Evolutionary conservation across 495 filamentous ascomycete species (phyloP), one percentile per base, ranked within the genome.

Genomic region (Neurospora intermedia): DNA sequence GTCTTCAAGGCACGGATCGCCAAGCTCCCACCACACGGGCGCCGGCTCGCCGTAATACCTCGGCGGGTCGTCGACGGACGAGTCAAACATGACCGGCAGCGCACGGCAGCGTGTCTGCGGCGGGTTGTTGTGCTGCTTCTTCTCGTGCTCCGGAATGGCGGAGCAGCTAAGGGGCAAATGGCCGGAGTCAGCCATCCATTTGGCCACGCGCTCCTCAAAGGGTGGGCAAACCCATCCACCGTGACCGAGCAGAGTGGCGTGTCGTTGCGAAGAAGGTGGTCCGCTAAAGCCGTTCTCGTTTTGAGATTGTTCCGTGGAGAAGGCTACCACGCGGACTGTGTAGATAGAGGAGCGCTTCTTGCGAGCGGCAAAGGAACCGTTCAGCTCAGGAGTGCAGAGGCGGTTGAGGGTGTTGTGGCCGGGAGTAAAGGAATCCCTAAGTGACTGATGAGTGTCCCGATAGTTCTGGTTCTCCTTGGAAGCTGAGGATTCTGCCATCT

Each of bases 171-270:
- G 20, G 1, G 43, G 69, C 2, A 66, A 5, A 66, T 66, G 54
- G 54, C 54, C 54, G 70, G 70, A 38, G 10, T 66, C 72, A 31
- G 74, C 54, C 72, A 54, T 74, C 41, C 69, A 69, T 6, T 41
- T 23, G 23, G 69, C 73, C 23, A 75, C n/a, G 43, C 78, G 78
- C 72, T 79, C 75, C 35, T 74, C 71, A 43, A 75, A 54, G 13
- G 78, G 76, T 2, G 78, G 78, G 18, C 72, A 76, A 27, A 79
- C 70, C 78, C 78, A 79, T 41, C 76, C 78, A 23, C 78, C 78
- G 6, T 43, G 42, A 35, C 41, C 73, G 31, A 78, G 43, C 16
- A 75, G 71, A 6, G 78, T 78, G 35, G 62, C 75, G 42, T 73
- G 46, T 40, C 78, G 77, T 20, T 76, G 62, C 3, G 42, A 27